phyloP scores from a whole-genome alignment of 140 eudicot species.

The Eryngium alpinum region DNA sequence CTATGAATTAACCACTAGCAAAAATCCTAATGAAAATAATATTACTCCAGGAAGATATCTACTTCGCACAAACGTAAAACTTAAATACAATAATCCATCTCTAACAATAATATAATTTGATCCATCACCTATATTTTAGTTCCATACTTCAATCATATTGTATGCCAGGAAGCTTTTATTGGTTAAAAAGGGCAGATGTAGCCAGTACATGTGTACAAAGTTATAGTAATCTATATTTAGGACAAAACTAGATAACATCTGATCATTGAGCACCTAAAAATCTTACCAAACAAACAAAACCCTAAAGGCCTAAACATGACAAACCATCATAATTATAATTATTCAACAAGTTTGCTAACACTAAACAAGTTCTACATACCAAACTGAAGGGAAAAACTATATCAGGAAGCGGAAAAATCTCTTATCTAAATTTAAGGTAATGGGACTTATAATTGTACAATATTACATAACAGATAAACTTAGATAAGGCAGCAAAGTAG shows the following conservation, averaged over 20 bases:
- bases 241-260: background rate
- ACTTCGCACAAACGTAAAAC: too few relatives aligned
- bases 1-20: too few relatives aligned
- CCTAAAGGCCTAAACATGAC: background rate
- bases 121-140: too few relatives aligned
- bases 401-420: background rate
- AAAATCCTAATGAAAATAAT: too few relatives aligned
- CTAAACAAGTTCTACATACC: background rate
- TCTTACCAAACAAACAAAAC: background rate
- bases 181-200: background rate
- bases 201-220: background rate
- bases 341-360: background rate
- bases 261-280: background rate
- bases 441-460: background rate
- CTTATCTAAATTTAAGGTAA: background rate
- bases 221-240: background rate
- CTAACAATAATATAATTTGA: too few relatives aligned
- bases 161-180: too few relatives aligned
- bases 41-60: too few relatives aligned
- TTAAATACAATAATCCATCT: too few relatives aligned
- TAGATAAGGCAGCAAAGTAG: background rate
- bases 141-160: too few relatives aligned
- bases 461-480: background rate
- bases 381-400: background rate
- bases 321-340: background rate